A percentile compares a stretch with the other conserved stretches of the same genome.
Conservation (phyloP, 2,329 filamentous ascomycete genomes). For the Botrytis fragariae region DNA sequence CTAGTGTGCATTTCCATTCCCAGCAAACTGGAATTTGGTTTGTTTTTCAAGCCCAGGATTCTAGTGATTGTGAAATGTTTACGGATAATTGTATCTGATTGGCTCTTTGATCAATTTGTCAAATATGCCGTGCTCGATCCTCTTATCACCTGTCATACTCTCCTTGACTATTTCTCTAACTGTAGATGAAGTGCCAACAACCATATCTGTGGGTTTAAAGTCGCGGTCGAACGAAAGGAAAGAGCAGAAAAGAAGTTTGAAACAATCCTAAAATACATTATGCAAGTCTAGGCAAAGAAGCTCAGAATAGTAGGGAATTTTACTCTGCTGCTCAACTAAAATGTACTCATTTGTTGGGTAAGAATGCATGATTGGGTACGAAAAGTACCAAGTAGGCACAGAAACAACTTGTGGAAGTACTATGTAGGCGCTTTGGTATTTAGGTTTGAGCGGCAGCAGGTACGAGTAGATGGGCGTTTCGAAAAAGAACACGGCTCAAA, state of each 20-base stretch:
- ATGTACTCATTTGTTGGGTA: not conserved
- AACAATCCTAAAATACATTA: not conserved
- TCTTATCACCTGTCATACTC: slow-evolving; percentile 1
- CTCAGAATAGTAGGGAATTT: not conserved
- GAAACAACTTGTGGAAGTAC: not conserved
- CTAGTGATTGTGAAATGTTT: not conserved
- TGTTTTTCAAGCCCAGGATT: not conserved
- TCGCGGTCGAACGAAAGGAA: not conserved
- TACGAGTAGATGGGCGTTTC: slow-evolving; percentile 8
- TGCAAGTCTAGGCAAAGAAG: not conserved
- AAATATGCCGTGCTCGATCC: slow-evolving; percentile 3
- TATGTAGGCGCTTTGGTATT: slow-evolving; percentile 6
- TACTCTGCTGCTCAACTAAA: not conserved
- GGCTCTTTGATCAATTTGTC: not conserved
- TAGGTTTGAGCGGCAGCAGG: slow-evolving; percentile 1
- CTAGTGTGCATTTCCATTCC: slow-evolving; percentile 7
- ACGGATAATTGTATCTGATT: not conserved
- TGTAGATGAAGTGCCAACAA: not conserved
- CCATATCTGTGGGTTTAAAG: not conserved
- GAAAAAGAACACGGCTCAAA: not conserved
- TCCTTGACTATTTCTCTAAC: not conserved
- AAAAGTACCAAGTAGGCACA: not conserved
- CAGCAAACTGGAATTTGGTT: not conserved
- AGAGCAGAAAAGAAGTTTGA: not conserved
- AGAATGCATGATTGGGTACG: slow-evolving; percentile 13